Evolutionary conservation across 208 protist species (phyloP).

Genomic region (Acanthamoeba quina): DNA sequence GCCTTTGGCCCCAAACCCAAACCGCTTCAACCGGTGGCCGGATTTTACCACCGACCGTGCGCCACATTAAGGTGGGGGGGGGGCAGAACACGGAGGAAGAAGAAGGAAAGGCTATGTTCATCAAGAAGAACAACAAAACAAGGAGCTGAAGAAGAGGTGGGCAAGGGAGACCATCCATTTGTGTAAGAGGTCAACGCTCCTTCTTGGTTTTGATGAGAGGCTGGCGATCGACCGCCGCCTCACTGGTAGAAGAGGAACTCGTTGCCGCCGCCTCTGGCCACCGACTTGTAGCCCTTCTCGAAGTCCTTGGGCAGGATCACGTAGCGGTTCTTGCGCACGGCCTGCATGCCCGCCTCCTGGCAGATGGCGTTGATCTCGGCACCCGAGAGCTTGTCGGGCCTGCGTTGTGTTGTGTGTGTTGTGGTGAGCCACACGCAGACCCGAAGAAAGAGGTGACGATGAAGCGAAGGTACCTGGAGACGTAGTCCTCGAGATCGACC

Average conservation of each 20-base stretch:
- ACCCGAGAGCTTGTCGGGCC: constrained; percentile 98
- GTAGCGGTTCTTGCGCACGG: constrained; percentile 99
- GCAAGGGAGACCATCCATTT: not conserved
- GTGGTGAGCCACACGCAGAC: not conserved
- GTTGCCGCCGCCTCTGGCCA: constrained; percentile 60
- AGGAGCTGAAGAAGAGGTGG: not conserved
- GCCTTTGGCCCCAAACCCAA: no score
- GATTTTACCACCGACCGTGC: no score
- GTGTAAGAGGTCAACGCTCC: no score
- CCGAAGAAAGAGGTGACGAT: not conserved
- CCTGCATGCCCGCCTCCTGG: constrained; percentile 99
- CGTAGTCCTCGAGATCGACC: constrained; percentile 98
- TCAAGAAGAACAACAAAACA: not conserved
- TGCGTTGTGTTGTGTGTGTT: constrained; percentile 3
- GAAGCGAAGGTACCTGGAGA: constrained; percentile 20
- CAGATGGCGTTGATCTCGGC: constrained; percentile 99
- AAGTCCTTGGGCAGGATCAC: constrained; percentile 99
- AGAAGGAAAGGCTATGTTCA: not conserved
- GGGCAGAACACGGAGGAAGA: no score
- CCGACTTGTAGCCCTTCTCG: constrained; percentile 97
- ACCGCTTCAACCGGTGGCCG: no score
- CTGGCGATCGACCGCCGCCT: no score
- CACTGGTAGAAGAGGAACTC: constrained; percentile 74
- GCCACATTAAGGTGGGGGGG: no score
- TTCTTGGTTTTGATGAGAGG: no score